Evolutionary conservation across 2,329 filamentous ascomycete species (phyloP).

Genomic region (Chaetoscypha palmicola): DNA sequence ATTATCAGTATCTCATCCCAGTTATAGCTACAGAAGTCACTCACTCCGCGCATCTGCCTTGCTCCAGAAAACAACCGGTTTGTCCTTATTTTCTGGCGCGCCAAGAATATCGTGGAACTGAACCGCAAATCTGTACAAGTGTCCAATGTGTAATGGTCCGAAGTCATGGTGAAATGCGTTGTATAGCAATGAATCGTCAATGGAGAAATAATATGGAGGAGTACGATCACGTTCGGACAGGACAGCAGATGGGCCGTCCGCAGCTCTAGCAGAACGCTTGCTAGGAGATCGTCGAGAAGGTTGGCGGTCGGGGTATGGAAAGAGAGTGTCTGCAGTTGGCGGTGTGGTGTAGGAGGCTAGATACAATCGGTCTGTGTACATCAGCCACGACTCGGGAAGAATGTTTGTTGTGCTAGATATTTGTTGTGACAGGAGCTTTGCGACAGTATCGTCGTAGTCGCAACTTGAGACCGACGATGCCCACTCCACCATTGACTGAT

Average conservation of each 20-base stretch:
- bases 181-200: conserved; percentile 88
- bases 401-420: conserved; percentile 4
- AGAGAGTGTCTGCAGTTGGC: conserved; percentile 74
- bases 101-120: conserved; percentile 93
- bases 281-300: conserved; percentile 56
- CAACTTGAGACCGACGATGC: conserved; percentile 18
- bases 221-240: conserved; percentile 43
- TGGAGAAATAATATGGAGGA: conserved; percentile 86
- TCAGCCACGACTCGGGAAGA: conserved; percentile 32
- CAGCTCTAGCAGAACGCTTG: conserved; percentile 65
- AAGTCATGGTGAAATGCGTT: conserved; percentile 99
- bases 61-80: conserved; percentile 94
- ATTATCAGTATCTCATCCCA: conserved; percentile 22
- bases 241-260: conserved; percentile 47
- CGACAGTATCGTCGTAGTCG: conserved; percentile 11
- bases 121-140: conserved; percentile 92
- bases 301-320: conserved; percentile 64
- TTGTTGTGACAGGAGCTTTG: conserved; percentile 3
- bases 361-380: conserved; percentile 75
- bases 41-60: conserved; percentile 82
- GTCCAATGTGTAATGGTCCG: conserved; percentile 92
- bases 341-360: conserved; percentile 83
- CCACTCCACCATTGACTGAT: conserved; percentile 21
- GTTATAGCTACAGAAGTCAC: conserved; percentile 32
- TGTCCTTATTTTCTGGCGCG: conserved; percentile 80